Conservation (phyloP, 192 early-diverging fungal species). For the Backusella tuberculispora region DNA sequence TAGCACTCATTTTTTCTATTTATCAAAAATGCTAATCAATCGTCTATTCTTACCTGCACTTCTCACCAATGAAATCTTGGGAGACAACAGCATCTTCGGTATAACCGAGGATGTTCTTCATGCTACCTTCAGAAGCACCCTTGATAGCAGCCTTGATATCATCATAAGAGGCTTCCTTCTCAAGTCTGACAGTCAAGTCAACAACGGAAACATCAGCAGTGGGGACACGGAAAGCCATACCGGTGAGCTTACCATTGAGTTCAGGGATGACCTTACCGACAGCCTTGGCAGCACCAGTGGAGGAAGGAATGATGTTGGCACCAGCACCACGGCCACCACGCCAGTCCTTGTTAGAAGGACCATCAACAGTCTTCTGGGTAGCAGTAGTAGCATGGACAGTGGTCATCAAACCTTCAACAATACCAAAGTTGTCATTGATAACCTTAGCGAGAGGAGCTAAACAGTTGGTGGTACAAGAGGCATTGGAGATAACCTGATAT, state of each 20-base stretch:
- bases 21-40: conserved; percentile 84
- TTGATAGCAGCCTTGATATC: conserved; percentile 90
- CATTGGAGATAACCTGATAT: conserved; percentile 94
- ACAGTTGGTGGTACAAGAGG: conserved; percentile 99
- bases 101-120: conserved; percentile 92
- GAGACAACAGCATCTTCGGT: conserved; percentile 97
- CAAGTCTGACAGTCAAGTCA: conserved; percentile 92
- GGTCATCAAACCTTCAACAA: conserved; percentile 97
- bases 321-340: conserved; percentile 94
- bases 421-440: conserved; percentile 94
- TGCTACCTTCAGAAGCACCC: conserved; percentile 73
- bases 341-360: conserved; percentile 97
- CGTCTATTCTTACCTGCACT: conserved; percentile 63
- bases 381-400: conserved; percentile 98
- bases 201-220: conserved; percentile 97
- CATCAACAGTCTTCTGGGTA: conserved; percentile 99
- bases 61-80: conserved; percentile 92
- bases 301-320: conserved; percentile 95
- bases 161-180: conserved; percentile 90
- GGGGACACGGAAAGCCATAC: conserved; percentile 98
- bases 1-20: conserved; percentile 66
- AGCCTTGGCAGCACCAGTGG: conserved; percentile 99
- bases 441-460: conserved; percentile 98
- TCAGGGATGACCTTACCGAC: conserved; percentile 97
- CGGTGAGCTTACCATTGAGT: conserved; percentile 86